Evolutionary conservation across 2,329 filamentous ascomycete genomes (phyloP), one percentile per base, ranked within the genome.

Genomic region (Mariannaea sp.): DNA sequence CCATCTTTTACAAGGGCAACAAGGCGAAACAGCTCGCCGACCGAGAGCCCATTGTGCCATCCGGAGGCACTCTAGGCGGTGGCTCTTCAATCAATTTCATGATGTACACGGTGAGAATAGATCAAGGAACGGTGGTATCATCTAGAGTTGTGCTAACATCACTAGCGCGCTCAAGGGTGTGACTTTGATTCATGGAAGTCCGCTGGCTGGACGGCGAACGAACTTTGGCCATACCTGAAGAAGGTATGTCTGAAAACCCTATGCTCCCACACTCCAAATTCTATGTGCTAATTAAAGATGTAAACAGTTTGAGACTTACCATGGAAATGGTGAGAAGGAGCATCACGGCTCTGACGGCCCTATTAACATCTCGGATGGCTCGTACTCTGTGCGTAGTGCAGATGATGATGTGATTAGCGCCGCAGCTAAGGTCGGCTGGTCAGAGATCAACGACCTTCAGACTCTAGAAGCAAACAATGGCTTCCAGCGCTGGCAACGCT

Each of bases 301-400:
- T 2, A 8, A 43, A 13, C 7, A 76, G 75, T 67, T 84, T 9
- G 83, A 86, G 66, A 85, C 80, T 0, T 85, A 81, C 49, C 76
- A 81, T 57, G 76, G 77, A 5, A 64, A 70, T 22, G 78, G 74
- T 46, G 64, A 24, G 74, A 65, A 45, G 72, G 41, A 70, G 71
- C 5, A 56, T 72, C 84, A 87, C 59, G 84, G 84, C 10, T 65
- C 72, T 32, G 66, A 76, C 19, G 84, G 84, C 0, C 83, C 83
- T 0, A 74, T 86, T 9, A 70, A 82, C 22, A 66, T 87, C 20
- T 82, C 80, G 0, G 72, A 76, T 19, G 80, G 81, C 14, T 76
- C 77, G 0, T 81, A 73, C 61, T 65, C 70, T 13, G 69, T 69
- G 2, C 72, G 67, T 9, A 50, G 51, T 2, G 67, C 74, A 2